These are phyloP conservation scores for Saprolegnia parasitica DNA, from an alignment of 352 stramenopile genomes.

Conservation along the genomic window DNA sequence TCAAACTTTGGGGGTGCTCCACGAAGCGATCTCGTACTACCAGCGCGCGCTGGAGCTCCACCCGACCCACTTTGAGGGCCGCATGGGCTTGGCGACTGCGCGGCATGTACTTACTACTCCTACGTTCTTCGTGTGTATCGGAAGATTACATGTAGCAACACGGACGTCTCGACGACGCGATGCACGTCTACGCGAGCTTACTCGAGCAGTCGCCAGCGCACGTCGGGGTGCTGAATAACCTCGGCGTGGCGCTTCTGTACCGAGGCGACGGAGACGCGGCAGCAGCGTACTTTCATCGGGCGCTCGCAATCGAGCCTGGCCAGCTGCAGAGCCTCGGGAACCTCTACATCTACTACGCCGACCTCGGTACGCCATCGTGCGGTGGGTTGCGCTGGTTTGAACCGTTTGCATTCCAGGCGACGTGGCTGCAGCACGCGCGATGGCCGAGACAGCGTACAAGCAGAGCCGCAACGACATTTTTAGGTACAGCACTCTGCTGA, in stretches of 20 bases:
- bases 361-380: not conserved
- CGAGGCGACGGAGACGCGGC: not conserved
- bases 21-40: not conserved
- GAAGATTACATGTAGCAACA: too few species aligned
- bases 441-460: slow-evolving; percentile 13
- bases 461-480: slow-evolving; percentile 11
- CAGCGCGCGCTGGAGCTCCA: slow-evolving; percentile 5
- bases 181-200: slow-evolving; percentile 8
- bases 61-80: not conserved
- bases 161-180: slow-evolving; percentile 4
- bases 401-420: not conserved
- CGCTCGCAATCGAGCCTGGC: slow-evolving; percentile 7
- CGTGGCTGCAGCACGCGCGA: not conserved
- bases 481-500: not conserved
- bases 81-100: not conserved
- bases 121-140: too few species aligned
- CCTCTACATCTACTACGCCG: slow-evolving; percentile 21
- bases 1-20: not conserved
- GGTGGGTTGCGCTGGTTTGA: not conserved
- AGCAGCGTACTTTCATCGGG: not conserved
- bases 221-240: slow-evolving; percentile 22
- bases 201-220: not conserved
- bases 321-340: slow-evolving; percentile 17
- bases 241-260: slow-evolving; percentile 13
- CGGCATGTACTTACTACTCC: too few species aligned